Base-by-base conservation (phyloP, 495 filamentous ascomycete species). In the Penicillium fimorum region DNA sequence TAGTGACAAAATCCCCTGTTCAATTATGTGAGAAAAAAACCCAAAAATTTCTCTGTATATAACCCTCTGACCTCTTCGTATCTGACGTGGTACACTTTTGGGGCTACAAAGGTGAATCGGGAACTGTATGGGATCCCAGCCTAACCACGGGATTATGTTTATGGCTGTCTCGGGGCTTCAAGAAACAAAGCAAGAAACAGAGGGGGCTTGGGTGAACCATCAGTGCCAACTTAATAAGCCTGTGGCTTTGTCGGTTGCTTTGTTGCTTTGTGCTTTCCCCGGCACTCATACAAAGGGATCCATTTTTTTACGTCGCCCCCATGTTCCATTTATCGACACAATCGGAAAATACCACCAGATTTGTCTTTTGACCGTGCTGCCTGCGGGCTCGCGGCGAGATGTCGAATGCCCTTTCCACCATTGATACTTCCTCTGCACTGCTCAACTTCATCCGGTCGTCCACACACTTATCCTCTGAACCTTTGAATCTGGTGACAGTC, bases 71-170 rank as follows among this genome's bases (percentile, higher is more conserved):
- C 27, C 43, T 54, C 49, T 41, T 41, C 20, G 32, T 47, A 47
- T 47, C 52, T 46, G 32, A 47, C 38, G 25, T 52, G 49, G 22
- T 43, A 52, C 37, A 32, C 35, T 41, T 51, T 51, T 51, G 3
- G 22, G 18, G 4, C 30, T n/a, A 20, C 4, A 7, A 30, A 20
- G n/a, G 27, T 52, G 37, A 42, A 52, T 52, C 35, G 30, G 5
- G 35, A 40, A 51, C 32, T 40, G 15, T 51, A 40, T 51, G 24
- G 35, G 41, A 47, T 32, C 45, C 15, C n/a, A 17, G 12, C 27
- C 45, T 25, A 2, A 13, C 29, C 17, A 51, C 49, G 48, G 48
- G 48, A 50, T 40, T 32, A 32, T 47, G 45, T 33, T 47, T 10
- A 29, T 47, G 45, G 29, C 27, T 32, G 18, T 30, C 27, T 47